Evolutionary conservation across 768 basidiomycete species (phyloP), one percentile per base, ranked within the genome.

Genomic region (Panellus pusillus): DNA sequence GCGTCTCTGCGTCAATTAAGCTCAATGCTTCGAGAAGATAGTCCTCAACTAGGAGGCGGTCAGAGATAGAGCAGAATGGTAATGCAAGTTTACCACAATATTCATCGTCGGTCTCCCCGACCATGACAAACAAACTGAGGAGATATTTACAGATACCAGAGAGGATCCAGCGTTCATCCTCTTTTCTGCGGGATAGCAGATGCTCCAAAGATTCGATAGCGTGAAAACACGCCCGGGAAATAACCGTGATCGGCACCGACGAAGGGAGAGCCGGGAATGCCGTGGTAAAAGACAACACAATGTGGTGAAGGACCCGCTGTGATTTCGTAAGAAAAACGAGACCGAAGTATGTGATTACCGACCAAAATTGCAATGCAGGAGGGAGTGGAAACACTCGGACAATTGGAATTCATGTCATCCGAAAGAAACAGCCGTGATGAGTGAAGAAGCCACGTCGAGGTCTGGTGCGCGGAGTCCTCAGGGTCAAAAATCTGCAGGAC

Each of bases 401-500:
- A 40, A 39, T 50, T 38, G 9, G 47, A 17, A 14, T 48, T 18
- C n/a, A 19, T 31, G 6, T 35, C 45, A 12, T 27, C 39, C 6
- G 39, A 13, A 9, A 56, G 35, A 46, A 42, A 29, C 42, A 18
- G 53, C 13, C 52, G 43, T 24, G 73, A 67, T 14, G 75, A 57
- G 60, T 80, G 75, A 55, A 69, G 74, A 42, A 87, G 68, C 78
- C 83, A 87, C 19, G 73, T 72, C 29, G 75, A 69, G 12, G 79
- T 81, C 85, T 86, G 49, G 28, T 44, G 32, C 24, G 13, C n/a
- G 14, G 15, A 9, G 13, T 44, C 47, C 31, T 37, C 17, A 6
- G 13, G 27, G 35, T 2, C 38, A 18, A 32, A 2, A 39, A 15
- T 28, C 37, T 18, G 0, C 42, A 11, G 41, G 17, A 31, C 31